These are phyloP conservation scores for Protomyces inouyei DNA, from an alignment of 1,139 yeast species.

Conservation along the genomic window DNA sequence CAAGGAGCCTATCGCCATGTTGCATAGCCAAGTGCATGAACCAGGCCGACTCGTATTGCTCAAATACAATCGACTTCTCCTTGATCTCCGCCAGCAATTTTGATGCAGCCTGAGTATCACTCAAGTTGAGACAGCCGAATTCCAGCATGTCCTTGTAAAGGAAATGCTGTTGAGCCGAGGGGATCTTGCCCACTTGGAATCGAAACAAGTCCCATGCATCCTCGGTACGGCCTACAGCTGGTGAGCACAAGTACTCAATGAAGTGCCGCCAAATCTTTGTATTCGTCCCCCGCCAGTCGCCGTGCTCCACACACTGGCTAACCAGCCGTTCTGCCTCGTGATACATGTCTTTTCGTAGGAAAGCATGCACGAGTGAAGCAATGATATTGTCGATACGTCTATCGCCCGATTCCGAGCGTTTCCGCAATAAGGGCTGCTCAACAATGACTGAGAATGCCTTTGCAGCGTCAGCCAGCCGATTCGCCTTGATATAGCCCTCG, in stretches of 20 bases:
- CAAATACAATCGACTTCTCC: background rate
- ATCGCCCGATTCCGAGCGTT: background rate
- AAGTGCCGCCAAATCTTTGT: slow-evolving; percentile 6
- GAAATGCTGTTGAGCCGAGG: background rate
- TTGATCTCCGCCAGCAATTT: background rate
- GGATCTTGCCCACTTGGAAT: background rate
- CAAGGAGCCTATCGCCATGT: slow-evolving; percentile 11
- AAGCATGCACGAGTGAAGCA: background rate
- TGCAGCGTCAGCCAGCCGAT: slow-evolving; percentile 1
- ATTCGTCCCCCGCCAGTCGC: slow-evolving; percentile 12
- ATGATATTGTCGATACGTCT: background rate
- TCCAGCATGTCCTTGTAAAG: slow-evolving; percentile 3
- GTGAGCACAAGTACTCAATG: slow-evolving; percentile 1
- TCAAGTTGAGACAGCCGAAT: background rate
- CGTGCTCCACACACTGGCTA: background rate
- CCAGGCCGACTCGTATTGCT: slow-evolving; percentile 1
- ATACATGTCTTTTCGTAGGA: background rate
- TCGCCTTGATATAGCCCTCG: slow-evolving; percentile 7
- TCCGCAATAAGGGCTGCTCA: background rate
- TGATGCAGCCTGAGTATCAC: slow-evolving; percentile 3
- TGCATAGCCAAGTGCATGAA: slow-evolving; percentile 9
- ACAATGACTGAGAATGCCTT: background rate
- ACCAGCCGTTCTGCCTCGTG: slow-evolving; percentile 12
- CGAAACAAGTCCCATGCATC: slow-evolving; percentile 20
- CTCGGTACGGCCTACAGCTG: background rate